Base-by-base conservation (phyloP, 805 yeast species). In the Ogataea neopini region DNA sequence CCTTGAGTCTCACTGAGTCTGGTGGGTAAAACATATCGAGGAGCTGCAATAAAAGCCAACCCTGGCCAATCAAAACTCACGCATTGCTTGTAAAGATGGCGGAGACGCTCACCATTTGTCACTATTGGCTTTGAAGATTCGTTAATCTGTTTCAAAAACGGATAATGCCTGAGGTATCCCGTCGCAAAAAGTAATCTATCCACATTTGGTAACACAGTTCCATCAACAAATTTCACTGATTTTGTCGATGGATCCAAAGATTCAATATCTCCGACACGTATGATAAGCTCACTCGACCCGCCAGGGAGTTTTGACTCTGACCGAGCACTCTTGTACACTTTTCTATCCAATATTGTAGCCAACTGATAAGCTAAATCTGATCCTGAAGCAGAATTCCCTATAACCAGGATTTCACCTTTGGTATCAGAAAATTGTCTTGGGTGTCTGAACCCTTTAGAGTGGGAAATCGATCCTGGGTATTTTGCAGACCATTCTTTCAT, bases 301-400 rank as follows among this genome's bases (percentile, higher is more conserved):
- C 79, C 74, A 2, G 80, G 79, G 43, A 72, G 54, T 23, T 57
- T 44, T 47, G 70, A 67, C 37, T 68, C 74, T 1, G 81, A 74
- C 51, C 86, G 68, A 11, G 73, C 69, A 14, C 84, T 74, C 49
- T 80, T 75, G 58, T 75, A 72, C n/a, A 83, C 68, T 9, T 56
- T 61, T 40, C 66, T 68, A 19, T 72, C 63, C 42, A 78, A 66
- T 4, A 53, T 58, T 1, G 72, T 67, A 1, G 81, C 78, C 19
- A 84, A 56, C 60, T 86, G 91, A 45, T 74, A 76, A 1, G 88
- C 79, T 33, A 87, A 69, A 58, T 88, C 96, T 10, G 80, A 75
- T 8, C 89, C 95, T 33, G 88, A 80, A 2, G 91, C 84, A 3
- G 84, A 81, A 54, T 81, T 84, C 0, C 96, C 96, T n/a, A 88